Evolutionary conservation across 768 basidiomycete species (phyloP).

Genomic region (Lactarius hatsudake): DNA sequence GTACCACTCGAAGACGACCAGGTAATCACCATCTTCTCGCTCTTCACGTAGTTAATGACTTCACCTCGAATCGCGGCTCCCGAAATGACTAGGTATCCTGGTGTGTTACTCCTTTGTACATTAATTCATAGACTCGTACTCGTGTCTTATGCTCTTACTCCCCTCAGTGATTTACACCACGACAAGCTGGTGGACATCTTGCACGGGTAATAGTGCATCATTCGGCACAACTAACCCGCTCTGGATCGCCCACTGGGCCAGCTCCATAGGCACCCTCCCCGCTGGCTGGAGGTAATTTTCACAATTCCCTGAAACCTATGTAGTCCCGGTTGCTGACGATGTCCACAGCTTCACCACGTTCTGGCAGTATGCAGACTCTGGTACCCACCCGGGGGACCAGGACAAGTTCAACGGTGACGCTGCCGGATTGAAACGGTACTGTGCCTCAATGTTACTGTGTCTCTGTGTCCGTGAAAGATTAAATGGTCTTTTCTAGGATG

Average conservation of each 20-base stretch:
- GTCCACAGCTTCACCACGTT: constrained; percentile 49
- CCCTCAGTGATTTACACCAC: constrained; percentile 56
- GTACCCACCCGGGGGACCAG: constrained; percentile 56
- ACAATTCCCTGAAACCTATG: no score
- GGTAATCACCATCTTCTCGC: constrained; percentile 34
- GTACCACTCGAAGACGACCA: constrained; percentile 43
- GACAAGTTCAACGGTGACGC: constrained; percentile 55
- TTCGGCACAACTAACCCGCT: constrained; percentile 54
- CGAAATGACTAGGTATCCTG: constrained; percentile 36
- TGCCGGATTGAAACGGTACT: constrained; percentile 42
- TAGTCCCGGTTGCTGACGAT: neutral
- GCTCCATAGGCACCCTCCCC: constrained; percentile 51
- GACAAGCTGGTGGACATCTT: constrained; percentile 65
- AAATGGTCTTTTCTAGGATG: no score
- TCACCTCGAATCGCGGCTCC: constrained; percentile 27
- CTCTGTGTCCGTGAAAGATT: no score
- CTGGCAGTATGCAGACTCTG: constrained; percentile 60
- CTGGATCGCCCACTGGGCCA: constrained; percentile 57
- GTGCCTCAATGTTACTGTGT: neutral
- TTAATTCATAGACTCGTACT: neutral
- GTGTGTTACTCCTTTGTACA: constrained; percentile 28
- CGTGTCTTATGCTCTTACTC: neutral
- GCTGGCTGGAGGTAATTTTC: constrained; percentile 41
- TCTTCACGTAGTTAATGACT: no score
- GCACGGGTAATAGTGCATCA: constrained; percentile 55